Evolutionary conservation across 495 filamentous ascomycete genomes (phyloP), one percentile per base, ranked within the genome.

Genomic region (Talaromyces liani): DNA sequence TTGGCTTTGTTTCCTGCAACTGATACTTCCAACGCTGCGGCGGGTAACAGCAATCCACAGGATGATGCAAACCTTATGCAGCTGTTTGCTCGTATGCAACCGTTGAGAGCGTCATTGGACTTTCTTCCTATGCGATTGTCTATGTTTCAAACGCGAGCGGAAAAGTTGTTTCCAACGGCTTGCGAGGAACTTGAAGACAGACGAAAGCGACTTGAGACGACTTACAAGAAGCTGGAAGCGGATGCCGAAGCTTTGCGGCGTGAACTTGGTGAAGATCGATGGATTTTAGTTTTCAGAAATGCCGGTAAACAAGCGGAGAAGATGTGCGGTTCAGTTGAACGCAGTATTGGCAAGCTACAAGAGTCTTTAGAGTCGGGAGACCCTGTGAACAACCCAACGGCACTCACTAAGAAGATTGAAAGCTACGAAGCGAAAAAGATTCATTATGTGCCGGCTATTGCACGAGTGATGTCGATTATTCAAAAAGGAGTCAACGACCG

Each of bases 111-210:
- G 2, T 97, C 93, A 3, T 77, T 98, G 57, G 93, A 97, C 73
- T 98, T 98, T 69, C 78, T 98, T 41, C 94, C 94, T n/a, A 97
- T 98, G 93, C 81, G 93, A 57, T 75, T 98, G 1, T 89, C 90
- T 14, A 89, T 87, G 62, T 98, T 98, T 70, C 85, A 92, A 63
- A 74, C 79, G 0, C 84, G 93, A 64, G 94, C 91, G 0, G 87
- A 88, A 47, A 68, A 72, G 1, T 79, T 89, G 41, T 95, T 98
- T 66, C 92, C 94, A 0, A 92, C 89, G 16, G 91, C 93, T 0
- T 97, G 93, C 65, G 87, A 91, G 56, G 93, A 98, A 71, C 79
- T 98, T 12, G 88, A 92, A 59, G 84, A 85, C 58, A 80, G 91
- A 61, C 82, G 86, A 66, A 78, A 78, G 0, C 79, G 80, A 24